Conservation (phyloP, 805 yeast genomes). For the Wickerhamiella bombiphila region DNA sequence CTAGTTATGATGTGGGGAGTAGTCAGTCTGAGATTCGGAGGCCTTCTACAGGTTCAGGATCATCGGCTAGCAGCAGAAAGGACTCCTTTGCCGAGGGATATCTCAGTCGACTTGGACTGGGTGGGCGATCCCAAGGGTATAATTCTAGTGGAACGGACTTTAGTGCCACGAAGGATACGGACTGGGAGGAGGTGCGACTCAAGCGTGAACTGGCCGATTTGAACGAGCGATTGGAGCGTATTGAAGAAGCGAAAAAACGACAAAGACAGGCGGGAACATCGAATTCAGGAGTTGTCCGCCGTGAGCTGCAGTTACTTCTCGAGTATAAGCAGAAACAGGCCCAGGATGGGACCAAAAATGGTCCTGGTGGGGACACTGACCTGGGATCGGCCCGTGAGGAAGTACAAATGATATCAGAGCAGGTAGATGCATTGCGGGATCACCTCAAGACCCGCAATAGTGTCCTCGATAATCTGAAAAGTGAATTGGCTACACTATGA, state of each 20-base stretch:
- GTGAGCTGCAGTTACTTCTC: constrained; percentile 70
- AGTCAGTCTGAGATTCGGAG: constrained; percentile 32
- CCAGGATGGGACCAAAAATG: constrained; percentile 18
- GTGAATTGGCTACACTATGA: constrained; percentile 17
- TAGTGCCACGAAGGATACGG: constrained; percentile 45
- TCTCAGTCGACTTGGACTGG: constrained; percentile 30
- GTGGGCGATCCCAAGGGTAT: constrained; percentile 22
- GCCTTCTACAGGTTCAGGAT: constrained; percentile 6
- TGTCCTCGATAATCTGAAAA: constrained; percentile 38
- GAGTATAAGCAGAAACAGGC: constrained; percentile 59
- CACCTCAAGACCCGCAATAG: constrained; percentile 46
- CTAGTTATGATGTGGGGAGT: constrained; percentile 41
- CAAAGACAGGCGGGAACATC: constrained; percentile 12
- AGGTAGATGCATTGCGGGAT: constrained; percentile 56
- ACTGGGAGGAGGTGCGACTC: constrained; percentile 84
- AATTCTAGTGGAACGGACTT: constrained; percentile 44
- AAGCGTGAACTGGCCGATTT: constrained; percentile 64
- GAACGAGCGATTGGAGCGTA: constrained; percentile 43
- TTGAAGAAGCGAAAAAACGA: constrained; percentile 15
- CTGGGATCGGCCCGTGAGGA: constrained; percentile 30
- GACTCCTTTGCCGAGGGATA: constrained; percentile 22
- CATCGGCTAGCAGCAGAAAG: constrained; percentile 4
- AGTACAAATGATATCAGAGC: constrained; percentile 59
- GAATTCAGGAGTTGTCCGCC: constrained; percentile 28
- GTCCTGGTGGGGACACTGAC: constrained; percentile 11